These are phyloP conservation scores for Fusarium domesticum DNA, from an alignment of 2,329 filamentous ascomycete genomes.

Conservation along the genomic window DNA sequence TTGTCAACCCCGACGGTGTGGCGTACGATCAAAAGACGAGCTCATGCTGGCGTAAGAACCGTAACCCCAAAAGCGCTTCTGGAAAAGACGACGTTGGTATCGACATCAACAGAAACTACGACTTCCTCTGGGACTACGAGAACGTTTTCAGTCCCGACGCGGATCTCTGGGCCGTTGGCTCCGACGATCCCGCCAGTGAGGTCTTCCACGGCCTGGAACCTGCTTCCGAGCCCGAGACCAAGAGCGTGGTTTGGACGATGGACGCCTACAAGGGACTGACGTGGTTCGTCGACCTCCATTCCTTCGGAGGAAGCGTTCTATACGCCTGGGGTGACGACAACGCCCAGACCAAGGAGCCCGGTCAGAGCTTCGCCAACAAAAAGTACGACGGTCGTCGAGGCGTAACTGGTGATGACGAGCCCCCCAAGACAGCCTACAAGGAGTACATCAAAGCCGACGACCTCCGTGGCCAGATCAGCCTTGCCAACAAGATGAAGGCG, in stretches of 20 bases:
- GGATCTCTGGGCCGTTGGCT: slow-evolving; percentile 36
- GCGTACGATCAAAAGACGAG: slow-evolving; percentile 49
- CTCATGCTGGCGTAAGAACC: slow-evolving; percentile 56
- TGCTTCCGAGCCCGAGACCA: slow-evolving; percentile 55
- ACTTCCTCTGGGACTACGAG: slow-evolving; percentile 55
- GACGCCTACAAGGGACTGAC: slow-evolving; percentile 47
- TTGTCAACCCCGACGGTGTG: slow-evolving; percentile 55
- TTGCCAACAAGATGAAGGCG: slow-evolving; percentile 34
- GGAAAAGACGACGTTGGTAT: slow-evolving; percentile 40
- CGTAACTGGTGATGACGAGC: slow-evolving; percentile 37
- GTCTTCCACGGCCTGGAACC: slow-evolving; percentile 50
- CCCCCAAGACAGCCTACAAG: slow-evolving; percentile 36
- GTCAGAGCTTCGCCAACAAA: slow-evolving; percentile 52
- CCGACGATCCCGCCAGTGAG: slow-evolving; percentile 41
- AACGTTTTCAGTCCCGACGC: slow-evolving; percentile 42
- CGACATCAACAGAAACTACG: slow-evolving; percentile 57
- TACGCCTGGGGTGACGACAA: slow-evolving; percentile 58
- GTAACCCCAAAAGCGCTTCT: slow-evolving; percentile 42
- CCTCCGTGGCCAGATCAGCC: slow-evolving; percentile 31
- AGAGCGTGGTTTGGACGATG: slow-evolving; percentile 52
- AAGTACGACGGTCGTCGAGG: slow-evolving; percentile 52
- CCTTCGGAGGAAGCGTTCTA: slow-evolving; percentile 48
- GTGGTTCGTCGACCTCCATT: slow-evolving; percentile 60
- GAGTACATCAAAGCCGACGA: slow-evolving; percentile 45
- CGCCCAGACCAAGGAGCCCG: slow-evolving; percentile 43